phyloP scores from a whole-genome alignment of 208 protist genomes.

The Crithidia brevicula region DNA sequence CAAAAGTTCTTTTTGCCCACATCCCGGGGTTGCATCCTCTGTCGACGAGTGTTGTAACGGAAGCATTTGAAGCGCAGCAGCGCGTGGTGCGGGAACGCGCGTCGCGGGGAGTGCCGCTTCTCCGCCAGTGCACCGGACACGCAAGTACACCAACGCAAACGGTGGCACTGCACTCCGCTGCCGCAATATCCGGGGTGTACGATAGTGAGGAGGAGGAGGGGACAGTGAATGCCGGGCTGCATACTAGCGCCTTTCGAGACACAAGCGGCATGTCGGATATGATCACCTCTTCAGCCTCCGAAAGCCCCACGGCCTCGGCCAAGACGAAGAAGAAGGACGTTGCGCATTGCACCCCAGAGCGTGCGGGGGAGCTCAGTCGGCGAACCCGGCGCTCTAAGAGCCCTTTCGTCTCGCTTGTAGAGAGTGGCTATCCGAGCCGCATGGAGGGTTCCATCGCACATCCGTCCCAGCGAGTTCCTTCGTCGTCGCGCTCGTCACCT shows the following conservation, averaged over 20 bases:
- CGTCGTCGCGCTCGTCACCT: background rate
- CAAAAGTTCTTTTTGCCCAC: background rate
- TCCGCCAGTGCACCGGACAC: slow-evolving; percentile 34
- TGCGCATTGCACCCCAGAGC: background rate
- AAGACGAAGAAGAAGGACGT: background rate
- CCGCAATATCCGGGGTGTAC: background rate
- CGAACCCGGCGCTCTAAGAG: slow-evolving; percentile 3
- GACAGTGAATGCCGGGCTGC: slow-evolving; percentile 29
- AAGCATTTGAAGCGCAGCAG: background rate
- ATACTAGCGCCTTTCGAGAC: slow-evolving; percentile 27
- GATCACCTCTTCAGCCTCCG: background rate
- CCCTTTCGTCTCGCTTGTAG: slow-evolving; percentile 9
- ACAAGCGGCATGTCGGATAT: slow-evolving; percentile 7
- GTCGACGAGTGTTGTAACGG: background rate
- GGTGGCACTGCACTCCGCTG: background rate
- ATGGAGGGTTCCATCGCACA: background rate
- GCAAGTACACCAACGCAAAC: slow-evolving; percentile 24
- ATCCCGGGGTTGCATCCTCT: slow-evolving; percentile 13
- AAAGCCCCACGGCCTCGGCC: background rate
- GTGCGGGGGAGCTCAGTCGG: background rate
- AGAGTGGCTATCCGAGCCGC: background rate
- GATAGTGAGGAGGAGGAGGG: slow-evolving; percentile 9
- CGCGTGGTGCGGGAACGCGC: slow-evolving; percentile 30
- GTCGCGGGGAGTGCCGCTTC: slow-evolving; percentile 25
- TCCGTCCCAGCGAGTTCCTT: background rate